phyloP scores from a whole-genome alignment of 1,284 basidiomycete genomes.

The Tilletia horrida region DNA sequence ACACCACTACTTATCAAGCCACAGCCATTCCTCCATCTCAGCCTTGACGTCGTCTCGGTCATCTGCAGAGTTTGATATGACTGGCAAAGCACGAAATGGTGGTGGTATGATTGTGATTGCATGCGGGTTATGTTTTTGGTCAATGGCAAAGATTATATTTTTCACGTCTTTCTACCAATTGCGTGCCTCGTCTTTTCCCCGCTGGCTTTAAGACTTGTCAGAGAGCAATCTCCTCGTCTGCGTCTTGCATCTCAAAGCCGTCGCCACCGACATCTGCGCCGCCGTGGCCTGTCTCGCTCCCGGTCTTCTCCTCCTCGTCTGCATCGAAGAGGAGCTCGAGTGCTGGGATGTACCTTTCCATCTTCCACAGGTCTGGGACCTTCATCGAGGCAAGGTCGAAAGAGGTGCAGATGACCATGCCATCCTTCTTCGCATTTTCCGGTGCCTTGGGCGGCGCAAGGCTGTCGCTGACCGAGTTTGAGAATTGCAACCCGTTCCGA shows the following conservation, averaged over 20 bases:
- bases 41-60: neutral
- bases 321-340: conserved; percentile 68
- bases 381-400: conserved; percentile 75
- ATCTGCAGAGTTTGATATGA: too few species aligned
- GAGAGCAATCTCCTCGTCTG: neutral
- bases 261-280: neutral
- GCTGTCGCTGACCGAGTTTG: neutral
- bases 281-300: neutral
- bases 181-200: too few species aligned
- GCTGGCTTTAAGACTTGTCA: too few species aligned
- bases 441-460: neutral
- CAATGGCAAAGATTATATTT: too few species aligned
- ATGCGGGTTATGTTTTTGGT: too few species aligned
- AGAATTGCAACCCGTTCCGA: neutral
- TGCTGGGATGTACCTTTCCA: conserved; percentile 69
- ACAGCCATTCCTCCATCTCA: too few species aligned
- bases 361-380: conserved; percentile 76
- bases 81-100: too few species aligned
- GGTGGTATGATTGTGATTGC: too few species aligned
- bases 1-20: neutral
- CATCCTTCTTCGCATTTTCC: neutral
- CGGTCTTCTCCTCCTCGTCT: conserved; percentile 57
- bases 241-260: too few species aligned
- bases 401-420: conserved; percentile 65
- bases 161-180: too few species aligned